These are phyloP conservation scores for Aspergillus eucalypticola DNA, from an alignment of 2,329 filamentous ascomycete species.

Conservation along the genomic window DNA sequence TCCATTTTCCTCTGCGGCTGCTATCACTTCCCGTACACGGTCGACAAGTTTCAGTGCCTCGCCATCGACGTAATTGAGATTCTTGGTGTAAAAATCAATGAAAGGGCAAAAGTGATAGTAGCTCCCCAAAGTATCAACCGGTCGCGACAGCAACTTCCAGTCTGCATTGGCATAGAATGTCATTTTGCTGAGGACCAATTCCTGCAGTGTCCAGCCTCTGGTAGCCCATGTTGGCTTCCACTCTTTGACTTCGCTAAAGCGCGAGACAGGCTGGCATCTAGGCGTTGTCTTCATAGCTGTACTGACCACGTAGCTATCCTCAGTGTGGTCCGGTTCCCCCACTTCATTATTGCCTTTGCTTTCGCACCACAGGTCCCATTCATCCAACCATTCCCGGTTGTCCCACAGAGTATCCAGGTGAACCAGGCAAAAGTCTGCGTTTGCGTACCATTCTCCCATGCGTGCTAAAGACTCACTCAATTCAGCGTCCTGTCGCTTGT, in stretches of 20 bases:
- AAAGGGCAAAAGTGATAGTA: slow-evolving; percentile 36
- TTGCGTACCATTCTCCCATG: slow-evolving; percentile 26
- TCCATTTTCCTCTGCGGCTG: too few species aligned
- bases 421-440: slow-evolving; percentile 23
- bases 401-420: slow-evolving; percentile 17
- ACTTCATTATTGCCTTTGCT: background rate
- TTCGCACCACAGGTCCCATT: slow-evolving; percentile 7
- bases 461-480: slow-evolving; percentile 23
- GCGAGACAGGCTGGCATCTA: background rate
- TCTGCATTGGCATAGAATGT: slow-evolving; percentile 37
- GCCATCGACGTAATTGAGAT: background rate
- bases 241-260: background rate
- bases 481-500: slow-evolving; percentile 23
- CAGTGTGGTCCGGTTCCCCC: background rate
- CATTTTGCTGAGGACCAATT: slow-evolving; percentile 34
- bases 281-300: background rate
- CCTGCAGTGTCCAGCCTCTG: slow-evolving; percentile 27
- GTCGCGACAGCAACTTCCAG: slow-evolving; percentile 30
- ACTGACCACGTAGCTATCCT: background rate
- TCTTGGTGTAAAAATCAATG: slow-evolving; percentile 15
- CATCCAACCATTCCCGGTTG: slow-evolving; percentile 9
- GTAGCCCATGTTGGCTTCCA: slow-evolving; percentile 19
- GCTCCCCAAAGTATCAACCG: slow-evolving; percentile 32
- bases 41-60: background rate
- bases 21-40: background rate